Evolutionary conservation across 2,329 filamentous ascomycete species (phyloP).

Genomic region (Periglandula ipomoeae): DNA sequence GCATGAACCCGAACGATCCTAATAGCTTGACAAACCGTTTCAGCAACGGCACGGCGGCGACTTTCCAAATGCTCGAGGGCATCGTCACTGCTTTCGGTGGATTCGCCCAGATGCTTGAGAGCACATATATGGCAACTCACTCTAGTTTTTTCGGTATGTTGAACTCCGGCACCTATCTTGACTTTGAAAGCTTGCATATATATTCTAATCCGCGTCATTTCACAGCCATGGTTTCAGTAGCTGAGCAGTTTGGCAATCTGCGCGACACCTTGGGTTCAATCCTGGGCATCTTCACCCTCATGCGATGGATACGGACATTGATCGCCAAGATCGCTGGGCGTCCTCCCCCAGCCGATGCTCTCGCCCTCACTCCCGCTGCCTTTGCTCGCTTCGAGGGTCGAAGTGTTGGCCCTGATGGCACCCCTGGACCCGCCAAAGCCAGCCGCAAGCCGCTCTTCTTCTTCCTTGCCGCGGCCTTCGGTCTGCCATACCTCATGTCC

Average conservation of each 20-base stretch:
- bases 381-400: conserved; percentile 85
- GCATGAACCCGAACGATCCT: conserved; percentile 62
- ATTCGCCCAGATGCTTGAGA: conserved; percentile 98
- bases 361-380: conserved; percentile 76
- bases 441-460: conserved; percentile 95
- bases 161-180: not conserved
- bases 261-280: conserved; percentile 89
- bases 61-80: conserved; percentile 96
- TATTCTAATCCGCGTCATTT: not conserved
- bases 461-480: conserved; percentile 90
- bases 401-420: conserved; percentile 48
- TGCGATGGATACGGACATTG: conserved; percentile 88
- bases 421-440: conserved; percentile 57
- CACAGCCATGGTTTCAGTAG: conserved; percentile 92
- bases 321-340: conserved; percentile 89
- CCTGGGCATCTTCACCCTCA: conserved; percentile 87
- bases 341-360: conserved; percentile 79
- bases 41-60: conserved; percentile 88
- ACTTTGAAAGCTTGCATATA: no score
- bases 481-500: conserved; percentile 91
- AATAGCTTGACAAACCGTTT: conserved; percentile 94
- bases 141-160: conserved; percentile 90
- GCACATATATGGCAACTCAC: conserved; percentile 99
- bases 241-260: conserved; percentile 91
- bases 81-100: conserved; percentile 94